Evolutionary conservation across 2,329 filamentous ascomycete species (phyloP), one percentile per base, ranked within the genome.

Genomic region (Capronia epimyces): DNA sequence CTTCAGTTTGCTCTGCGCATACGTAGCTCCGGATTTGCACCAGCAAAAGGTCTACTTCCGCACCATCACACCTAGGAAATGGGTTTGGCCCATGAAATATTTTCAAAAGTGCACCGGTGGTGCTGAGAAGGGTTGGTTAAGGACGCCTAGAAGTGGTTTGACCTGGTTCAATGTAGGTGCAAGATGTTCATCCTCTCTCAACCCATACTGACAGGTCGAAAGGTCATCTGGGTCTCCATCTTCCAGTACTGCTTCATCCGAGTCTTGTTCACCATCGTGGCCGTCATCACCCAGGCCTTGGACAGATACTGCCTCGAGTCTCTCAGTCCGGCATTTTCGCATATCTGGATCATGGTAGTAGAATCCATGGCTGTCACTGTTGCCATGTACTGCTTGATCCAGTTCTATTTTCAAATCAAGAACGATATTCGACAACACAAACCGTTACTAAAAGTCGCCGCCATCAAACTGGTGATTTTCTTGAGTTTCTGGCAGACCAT

Each of bases 401-500:
- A 95, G 62, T 93, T 93, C 67, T 95, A 95, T 67, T 67, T 86
- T 24, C 87, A 94, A 67, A 74, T 93, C 40, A 82, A 81, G 56
- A 70, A 75, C 1, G 80, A 87, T 52, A 75, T 95, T 21, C 75
- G 77, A 6, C 77, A 83, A 47, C 80, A 94, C 64, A 76, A 72
- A 15, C 86, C 88, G 0, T 85, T 91, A 59, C 69, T 91, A 58
- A 95, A 95, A 68, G 82, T 95, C 21, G 65, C 89, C 16, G 86
- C 87, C 63, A 93, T 95, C 70, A 95, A 95, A 69, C 77, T 94
- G 22, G 88, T 94, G 64, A 89, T 95, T 63, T 95, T 95, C 74
- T 77, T 95, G 60, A 89, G 84, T 29, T 94, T 94, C 68, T 95
- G 89, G 89, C 89, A 95, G 64, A 75, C 72, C 25, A 76, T 77